Base-by-base conservation (phyloP, 2,329 filamentous ascomycete species). In the Talaromyces sp. region DNA sequence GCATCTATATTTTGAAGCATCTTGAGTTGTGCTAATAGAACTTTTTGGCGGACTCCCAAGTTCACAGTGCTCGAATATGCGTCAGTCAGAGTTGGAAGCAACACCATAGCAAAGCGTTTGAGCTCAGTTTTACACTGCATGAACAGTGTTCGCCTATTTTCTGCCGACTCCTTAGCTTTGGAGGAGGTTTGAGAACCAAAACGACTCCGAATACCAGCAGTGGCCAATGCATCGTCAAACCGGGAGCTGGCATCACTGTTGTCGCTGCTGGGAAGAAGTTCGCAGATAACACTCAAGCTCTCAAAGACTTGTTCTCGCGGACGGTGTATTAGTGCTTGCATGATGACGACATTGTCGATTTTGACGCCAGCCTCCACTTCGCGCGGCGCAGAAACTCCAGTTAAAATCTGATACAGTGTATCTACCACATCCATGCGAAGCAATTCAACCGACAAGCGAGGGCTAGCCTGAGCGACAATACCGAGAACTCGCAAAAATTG, bases 1-100 rank as follows among this genome's bases (percentile, higher is more conserved):
- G 86, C 87, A 67, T 97, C 91, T n/a, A 99, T 78, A 65, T 97
- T 96, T 13, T 92, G 96, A 10, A 99, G 83, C 91, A 99, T 98
- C 78, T 98, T 98, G 51, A 98, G 80, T 70, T 99, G 95, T n/a
- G 93, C 95, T 21, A 87, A 91, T 35, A 99, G 82, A 2, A 99
- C 95, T 76, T 96, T 97, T 71, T 98, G 91, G 24, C 96, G 89
- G 46, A 99, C 95, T 60, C 86, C 91, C 17, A 98, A 79, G 70
- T 99, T 99, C 64, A 99, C 93, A 0, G 95, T 99, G 75, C 95
- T 98, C 11, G 95, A 97, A 71, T 96, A 99, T 0, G 93, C 93
- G 73, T 99, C 93, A 31, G 95, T 98, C 64, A 99, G 80, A 2
- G 95, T 99, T 0, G 95, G 95, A 64, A 99, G 89, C 11, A 99